phyloP scores from a whole-genome alignment of 108 stramenopile genomes.

The Parmales sp. region DNA sequence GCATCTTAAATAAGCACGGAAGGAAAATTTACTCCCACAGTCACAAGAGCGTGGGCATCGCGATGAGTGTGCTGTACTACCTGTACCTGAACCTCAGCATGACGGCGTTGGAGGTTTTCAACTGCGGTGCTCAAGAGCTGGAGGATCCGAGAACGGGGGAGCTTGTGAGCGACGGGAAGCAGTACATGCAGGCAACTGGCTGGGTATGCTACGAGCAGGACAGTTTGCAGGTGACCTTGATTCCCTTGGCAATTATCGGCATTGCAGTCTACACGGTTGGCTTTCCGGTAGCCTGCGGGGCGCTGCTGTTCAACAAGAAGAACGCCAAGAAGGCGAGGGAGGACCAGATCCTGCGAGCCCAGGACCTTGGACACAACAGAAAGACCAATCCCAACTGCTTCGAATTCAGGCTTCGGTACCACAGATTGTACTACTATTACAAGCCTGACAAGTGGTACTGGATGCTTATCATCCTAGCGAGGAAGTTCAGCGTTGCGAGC shows the following conservation, averaged over 20 bases:
- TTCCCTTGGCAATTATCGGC: background rate
- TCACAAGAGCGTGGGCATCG: background rate
- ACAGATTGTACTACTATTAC: conserved; percentile 13
- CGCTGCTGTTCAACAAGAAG: background rate
- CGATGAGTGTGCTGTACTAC: conserved; percentile 10
- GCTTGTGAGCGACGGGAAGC: background rate
- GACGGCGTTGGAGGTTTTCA: conserved; percentile 13
- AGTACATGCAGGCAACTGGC: conserved; percentile 2
- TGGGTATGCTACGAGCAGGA: conserved; percentile 9
- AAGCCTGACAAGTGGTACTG: conserved; percentile 16
- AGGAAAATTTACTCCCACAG: background rate
- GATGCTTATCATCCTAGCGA: conserved; percentile 6
- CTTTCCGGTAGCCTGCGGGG: background rate
- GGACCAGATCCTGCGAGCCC: conserved; percentile 13
- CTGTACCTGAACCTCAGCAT: conserved; percentile 5
- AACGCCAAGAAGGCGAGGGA: background rate
- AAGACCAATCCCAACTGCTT: conserved; percentile 13
- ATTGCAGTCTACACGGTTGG: conserved; percentile 3
- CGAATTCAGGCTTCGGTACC: conserved; percentile 9
- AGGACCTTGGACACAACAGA: background rate
- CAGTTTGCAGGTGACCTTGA: conserved; percentile 8
- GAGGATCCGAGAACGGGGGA: conserved; percentile 7
- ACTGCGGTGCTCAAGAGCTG: background rate
- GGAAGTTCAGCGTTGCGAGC: conserved; percentile 11
- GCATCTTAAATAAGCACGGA: background rate